A percentile compares a stretch with the other conserved stretches of the same genome.
These are phyloP conservation scores for Helichrysum umbraculigerum DNA, from an alignment of 129 eudicot species.

Conservation along the genomic window DNA sequence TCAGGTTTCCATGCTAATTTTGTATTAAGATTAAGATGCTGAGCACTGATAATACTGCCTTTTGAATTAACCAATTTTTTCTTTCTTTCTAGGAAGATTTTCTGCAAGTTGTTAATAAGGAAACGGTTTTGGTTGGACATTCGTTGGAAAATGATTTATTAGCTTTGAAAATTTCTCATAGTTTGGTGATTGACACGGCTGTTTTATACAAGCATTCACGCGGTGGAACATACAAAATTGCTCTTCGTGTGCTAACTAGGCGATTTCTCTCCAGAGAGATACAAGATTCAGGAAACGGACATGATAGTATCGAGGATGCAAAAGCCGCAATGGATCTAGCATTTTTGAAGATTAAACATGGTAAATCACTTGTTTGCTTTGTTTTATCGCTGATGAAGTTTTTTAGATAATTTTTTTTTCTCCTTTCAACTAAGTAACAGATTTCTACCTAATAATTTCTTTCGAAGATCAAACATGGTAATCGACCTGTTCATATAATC, in stretches of 20 bases:
- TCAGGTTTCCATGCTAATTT: slow-evolving; percentile 51
- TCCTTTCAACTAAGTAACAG: not conserved
- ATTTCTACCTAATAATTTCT: not conserved
- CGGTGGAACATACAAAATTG: slow-evolving; percentile 82
- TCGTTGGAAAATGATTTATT: slow-evolving; percentile 93
- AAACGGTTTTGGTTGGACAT: slow-evolving; percentile 93
- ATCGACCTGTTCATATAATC: not conserved
- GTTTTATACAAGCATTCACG: slow-evolving; percentile 83
- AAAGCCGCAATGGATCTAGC: slow-evolving; percentile 92
- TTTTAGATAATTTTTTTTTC: not conserved
- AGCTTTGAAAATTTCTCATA: slow-evolving; percentile 78
- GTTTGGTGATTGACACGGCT: slow-evolving; percentile 87
- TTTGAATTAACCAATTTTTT: not conserved
- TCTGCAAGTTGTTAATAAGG: slow-evolving; percentile 64
- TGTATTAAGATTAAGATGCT: not conserved
- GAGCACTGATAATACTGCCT: not conserved
- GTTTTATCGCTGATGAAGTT: not conserved
- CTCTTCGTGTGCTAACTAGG: slow-evolving; percentile 83
- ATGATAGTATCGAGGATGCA: slow-evolving; percentile 96
- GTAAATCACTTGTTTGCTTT: slow-evolving; percentile 35
- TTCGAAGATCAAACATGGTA: not conserved
- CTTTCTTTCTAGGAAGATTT: slow-evolving; percentile 67
- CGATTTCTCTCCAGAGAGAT: slow-evolving; percentile 77
- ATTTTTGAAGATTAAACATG: slow-evolving; percentile 65
- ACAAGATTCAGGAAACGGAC: slow-evolving; percentile 84